Base-by-base conservation (phyloP, 352 stramenopile species). In the Pythium phragmitis region DNA sequence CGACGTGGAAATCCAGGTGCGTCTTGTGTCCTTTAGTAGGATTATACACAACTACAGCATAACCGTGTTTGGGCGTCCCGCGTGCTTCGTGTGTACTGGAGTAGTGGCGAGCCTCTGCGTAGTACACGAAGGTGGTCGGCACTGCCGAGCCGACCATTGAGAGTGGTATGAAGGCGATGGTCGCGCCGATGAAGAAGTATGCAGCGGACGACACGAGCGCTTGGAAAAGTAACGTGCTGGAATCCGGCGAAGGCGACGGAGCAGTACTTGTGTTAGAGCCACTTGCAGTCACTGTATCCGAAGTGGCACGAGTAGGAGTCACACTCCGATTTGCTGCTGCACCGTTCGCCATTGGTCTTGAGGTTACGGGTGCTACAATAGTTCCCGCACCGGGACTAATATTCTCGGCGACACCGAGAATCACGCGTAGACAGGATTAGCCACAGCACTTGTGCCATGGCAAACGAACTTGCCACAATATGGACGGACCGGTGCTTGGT, bases 121-220 rank as follows among this genome's bases (percentile, higher is more conserved):
- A 99, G 76, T 92, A 98, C 14, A 99, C 96, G 68, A 98, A 98
- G 34, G 98, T 90, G 2, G 94, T 98, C 39, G 96, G 92, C 16
- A 98, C 90, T 0, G 92, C 96, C 60, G 83, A 96, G 67, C 92
- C 83, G 37, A 99, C 91, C 33, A 98, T 91, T 52, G 85, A 85
- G 30, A 98, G 75, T 37, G 96, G 77, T 12, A 97, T 96, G 43
- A 87, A 80, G 17, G 89, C 85, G 16, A 98, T 72, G 7, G 91
- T 78, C 33, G 92, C 71, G 51, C 92, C 92, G 28, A 97, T 73
- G 23, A 97, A 68, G n/a, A 97, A 76, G 77, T 97, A 97, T 55
- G 98, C 97, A 21, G 21, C 21, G 21, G 21, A 9, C 52, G 87
- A 97, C 4, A 98, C 39, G 11, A 97, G 65, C 46, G 3, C 58